Conservation (phyloP, 164 flowering plant genomes). For the Tetrastigma voinierianum region DNA sequence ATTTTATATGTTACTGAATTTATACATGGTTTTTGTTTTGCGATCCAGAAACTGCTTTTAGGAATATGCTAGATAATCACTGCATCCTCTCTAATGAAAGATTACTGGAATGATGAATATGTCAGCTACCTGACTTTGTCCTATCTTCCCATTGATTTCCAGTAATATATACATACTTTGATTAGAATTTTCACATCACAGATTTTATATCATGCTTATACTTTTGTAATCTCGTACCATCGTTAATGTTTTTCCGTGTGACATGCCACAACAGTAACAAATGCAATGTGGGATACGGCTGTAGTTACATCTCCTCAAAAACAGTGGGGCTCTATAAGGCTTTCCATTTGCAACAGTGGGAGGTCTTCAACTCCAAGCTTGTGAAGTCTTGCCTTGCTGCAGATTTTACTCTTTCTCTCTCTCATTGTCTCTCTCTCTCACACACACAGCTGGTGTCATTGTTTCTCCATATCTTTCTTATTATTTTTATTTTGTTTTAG, state of each 20-base stretch:
- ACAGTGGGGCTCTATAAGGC: constrained; percentile 81
- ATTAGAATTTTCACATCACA: no score
- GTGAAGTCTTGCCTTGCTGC: no score
- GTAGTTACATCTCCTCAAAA: constrained; percentile 91
- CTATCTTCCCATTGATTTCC: constrained; percentile 93
- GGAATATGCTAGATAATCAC: constrained; percentile 92
- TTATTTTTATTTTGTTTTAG: no score
- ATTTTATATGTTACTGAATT: background rate
- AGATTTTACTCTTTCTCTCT: no score
- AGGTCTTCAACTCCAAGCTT: constrained; percentile 88
- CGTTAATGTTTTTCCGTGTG: no score
- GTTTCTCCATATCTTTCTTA: background rate
- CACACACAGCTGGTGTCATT: background rate
- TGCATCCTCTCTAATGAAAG: constrained; percentile 89
- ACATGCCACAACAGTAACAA: constrained; percentile 55
- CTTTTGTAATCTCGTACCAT: no score
- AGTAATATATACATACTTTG: constrained; percentile 29
- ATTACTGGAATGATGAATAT: constrained; percentile 53
- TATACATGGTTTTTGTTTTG: constrained; percentile 5
- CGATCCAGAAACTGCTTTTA: constrained; percentile 88
- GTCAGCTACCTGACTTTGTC: constrained; percentile 89
- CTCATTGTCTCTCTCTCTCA: no score
- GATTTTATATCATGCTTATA: no score
- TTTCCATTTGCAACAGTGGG: constrained; percentile 83
- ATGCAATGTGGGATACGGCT: constrained; percentile 97